Evolutionary conservation across 495 filamentous ascomycete genomes (phyloP), one percentile per base, ranked within the genome.

Genomic region (Tetracladium setigerum): DNA sequence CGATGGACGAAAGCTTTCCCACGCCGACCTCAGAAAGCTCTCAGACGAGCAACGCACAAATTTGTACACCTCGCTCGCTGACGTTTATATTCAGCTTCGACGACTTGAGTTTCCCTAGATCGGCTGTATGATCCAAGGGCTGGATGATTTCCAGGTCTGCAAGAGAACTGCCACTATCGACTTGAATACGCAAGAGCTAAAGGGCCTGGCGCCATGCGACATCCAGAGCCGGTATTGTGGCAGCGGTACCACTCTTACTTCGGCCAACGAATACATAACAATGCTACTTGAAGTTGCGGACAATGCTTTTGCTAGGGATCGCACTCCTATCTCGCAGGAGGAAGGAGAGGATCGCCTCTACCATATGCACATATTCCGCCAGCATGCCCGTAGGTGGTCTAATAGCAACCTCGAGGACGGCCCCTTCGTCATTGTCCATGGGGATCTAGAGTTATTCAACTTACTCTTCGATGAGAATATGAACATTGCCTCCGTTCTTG

Each of bases 371-470:
- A 32, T 38, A 10, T 52, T 52, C 49, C 34, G 16, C 34, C 24
- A 52, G 24, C 37, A 38, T 47, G 43, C 43, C 17, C 38, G 45
- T n/a, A 32, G 41, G 12, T 63, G 58, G 58, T 16, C 52, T 11
- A 34, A 61, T 47, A 42, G 11, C 17, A 13, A 17, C 41, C 53
- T 63, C 46, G 54, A 63, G 41, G 16, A 30, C 7, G 58, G 58
- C 31, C 56, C 58, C 1, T 63, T 63, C 38, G 49, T 59, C 17
- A 36, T 63, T 14, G 51, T 56, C 13, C 61, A 63, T 41, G 61
- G 61, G 16, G 58, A 63, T 44, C 40, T 63, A 31, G 43, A 57
- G 18, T 41, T 45, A 11, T 59, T 45, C 49, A 63, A 63, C 44
- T 51, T 63, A 36, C 40, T 63, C 10, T 30, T 63, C 27, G 48